These are phyloP conservation scores for Hypoxylon sp. DNA, from an alignment of 2,329 filamentous ascomycete species.

Conservation along the genomic window DNA sequence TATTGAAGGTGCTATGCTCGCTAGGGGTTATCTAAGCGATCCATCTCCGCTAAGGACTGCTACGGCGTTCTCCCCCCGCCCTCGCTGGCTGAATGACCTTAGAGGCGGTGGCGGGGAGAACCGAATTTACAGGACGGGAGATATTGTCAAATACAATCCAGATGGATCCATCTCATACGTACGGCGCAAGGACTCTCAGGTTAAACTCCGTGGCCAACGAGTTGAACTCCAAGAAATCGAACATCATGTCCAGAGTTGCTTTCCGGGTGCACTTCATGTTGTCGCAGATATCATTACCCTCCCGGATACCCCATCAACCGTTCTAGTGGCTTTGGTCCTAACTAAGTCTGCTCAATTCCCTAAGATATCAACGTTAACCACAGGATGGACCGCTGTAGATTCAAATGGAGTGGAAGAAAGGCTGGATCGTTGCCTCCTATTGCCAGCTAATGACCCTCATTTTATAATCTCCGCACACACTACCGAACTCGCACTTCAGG, in stretches of 20 bases:
- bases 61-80: background rate
- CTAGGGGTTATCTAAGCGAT: background rate
- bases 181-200: conserved; percentile 4
- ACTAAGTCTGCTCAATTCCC: background rate
- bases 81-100: background rate
- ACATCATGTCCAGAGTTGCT: background rate
- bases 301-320: background rate
- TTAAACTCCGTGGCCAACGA: conserved; percentile 12
- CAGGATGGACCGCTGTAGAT: no score
- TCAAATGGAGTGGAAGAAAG: background rate
- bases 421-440: background rate
- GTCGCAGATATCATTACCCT: background rate
- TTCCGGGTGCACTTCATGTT: background rate
- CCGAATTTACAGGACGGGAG: conserved; percentile 5
- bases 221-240: conserved; percentile 12
- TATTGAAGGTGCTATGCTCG: conserved; percentile 2
- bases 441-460: no score
- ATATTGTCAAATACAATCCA: background rate
- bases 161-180: background rate
- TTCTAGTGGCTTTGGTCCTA: background rate
- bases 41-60: conserved; percentile 3
- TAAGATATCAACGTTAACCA: no score
- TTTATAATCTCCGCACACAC: background rate
- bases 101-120: background rate
- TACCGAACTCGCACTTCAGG: background rate